Conservation (phyloP, 495 filamentous ascomycete genomes). For the Penicillium alfredii region DNA sequence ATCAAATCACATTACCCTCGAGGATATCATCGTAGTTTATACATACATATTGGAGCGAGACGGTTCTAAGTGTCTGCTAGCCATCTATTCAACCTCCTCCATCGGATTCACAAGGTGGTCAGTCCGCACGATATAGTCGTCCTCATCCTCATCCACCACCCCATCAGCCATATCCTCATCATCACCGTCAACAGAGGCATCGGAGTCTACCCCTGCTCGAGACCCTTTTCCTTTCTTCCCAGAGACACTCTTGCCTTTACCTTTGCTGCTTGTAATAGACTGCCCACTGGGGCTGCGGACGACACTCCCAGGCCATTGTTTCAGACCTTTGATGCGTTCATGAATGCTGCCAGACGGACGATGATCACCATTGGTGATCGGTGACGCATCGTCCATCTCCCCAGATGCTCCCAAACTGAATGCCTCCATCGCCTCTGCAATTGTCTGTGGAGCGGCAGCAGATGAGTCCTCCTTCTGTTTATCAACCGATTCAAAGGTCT, state of each 20-base stretch:
- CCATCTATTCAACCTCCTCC: constrained; percentile 24
- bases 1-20: neutral
- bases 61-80: too few species aligned
- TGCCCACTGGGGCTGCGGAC: constrained; percentile 26
- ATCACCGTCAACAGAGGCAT: constrained; percentile 33
- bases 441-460: constrained; percentile 28
- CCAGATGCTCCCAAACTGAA: constrained; percentile 29
- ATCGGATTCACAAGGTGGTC: constrained; percentile 31
- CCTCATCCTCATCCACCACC: constrained; percentile 41
- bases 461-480: constrained; percentile 33
- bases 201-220: constrained; percentile 24
- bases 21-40: neutral
- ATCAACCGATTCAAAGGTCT: constrained; percentile 63
- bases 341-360: constrained; percentile 14
- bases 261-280: constrained; percentile 28
- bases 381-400: too few species aligned
- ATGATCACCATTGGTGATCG: constrained; percentile 30
- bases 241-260: constrained; percentile 31
- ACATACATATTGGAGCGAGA: neutral
- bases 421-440: constrained; percentile 35
- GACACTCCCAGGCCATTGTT: constrained; percentile 21
- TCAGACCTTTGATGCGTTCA: constrained; percentile 28
- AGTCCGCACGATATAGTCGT: constrained; percentile 45
- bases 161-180: constrained; percentile 34
- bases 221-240: constrained; percentile 39